Evolutionary conservation across 805 yeast species (phyloP), one percentile per base, ranked within the genome.

Genomic region (Pichia paraexigua): DNA sequence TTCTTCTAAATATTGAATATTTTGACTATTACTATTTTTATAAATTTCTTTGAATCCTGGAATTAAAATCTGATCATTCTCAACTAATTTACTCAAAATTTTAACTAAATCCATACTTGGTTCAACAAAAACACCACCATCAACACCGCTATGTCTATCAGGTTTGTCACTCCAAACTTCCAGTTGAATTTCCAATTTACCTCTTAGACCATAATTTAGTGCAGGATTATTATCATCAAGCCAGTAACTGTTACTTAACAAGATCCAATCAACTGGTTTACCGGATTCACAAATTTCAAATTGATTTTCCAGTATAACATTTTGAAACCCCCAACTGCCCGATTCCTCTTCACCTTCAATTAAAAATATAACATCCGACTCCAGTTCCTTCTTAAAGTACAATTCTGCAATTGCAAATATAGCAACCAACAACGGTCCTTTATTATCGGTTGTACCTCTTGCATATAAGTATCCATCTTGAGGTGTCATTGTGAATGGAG

Each of bases 291-390:
- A 91, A 59, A 91, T 80, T 5, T 78, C 53, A 1, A 65, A 66
- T 51, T 74, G 71, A 60, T 83, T 69, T 32, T 73, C 63, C 25
- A 63, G 60, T n/a, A 92, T 77, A 0, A 85, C 82, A 4, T 80
- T 75, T 59, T 82, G 82, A 63, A 92, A 89, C 0, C 97, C 97
- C 59, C 77, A 78, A 0, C 96, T 87, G 1, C 97, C 98, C 52
- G 87, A 78, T 65, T 92, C 99, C 67, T 94, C 99, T 65, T 90
- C 97, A 44, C 99, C 99, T 68, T 92, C 99, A 46, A 92, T 75
- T 17, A 92, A 62, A 60, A 94, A 91, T 0, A 86, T 81, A 4
- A 92, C 83, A 64, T 92, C 96, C 45, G 83, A 75, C 8, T 73
- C 71, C 21, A 94, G 73, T 44, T 77, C 67, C 0, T 74, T 69